These are phyloP conservation scores for Chlorella sp. DNA, from an alignment of 139 green algal species.

Conservation along the genomic window DNA sequence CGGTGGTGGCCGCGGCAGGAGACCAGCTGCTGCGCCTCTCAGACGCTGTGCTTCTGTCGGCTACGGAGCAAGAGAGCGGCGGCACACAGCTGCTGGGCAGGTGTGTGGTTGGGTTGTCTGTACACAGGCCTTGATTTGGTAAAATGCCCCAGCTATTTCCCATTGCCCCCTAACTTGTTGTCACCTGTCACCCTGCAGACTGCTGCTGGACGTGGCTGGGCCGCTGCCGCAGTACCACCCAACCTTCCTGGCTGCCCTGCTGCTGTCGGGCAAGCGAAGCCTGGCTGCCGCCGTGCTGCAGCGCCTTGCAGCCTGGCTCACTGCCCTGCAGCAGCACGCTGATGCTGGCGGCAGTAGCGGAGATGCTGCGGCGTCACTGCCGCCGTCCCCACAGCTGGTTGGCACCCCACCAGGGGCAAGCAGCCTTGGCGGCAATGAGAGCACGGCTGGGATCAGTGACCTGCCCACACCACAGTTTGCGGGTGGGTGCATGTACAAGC, in stretches of 20 bases:
- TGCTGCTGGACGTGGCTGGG: constrained; percentile 12
- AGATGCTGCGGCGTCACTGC: background rate
- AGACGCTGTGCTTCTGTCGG: background rate
- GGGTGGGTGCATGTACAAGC: background rate
- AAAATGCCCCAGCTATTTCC: too few relatives aligned
- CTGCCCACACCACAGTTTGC: background rate
- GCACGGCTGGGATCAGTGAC: background rate
- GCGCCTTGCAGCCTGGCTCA: constrained; percentile 13
- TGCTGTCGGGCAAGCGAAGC: constrained; percentile 5
- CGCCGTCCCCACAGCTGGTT: constrained; percentile 1
- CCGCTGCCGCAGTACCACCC: constrained; percentile 53
- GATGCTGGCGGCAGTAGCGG: background rate
- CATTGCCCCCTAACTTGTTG: too few relatives aligned
- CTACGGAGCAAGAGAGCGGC: background rate
- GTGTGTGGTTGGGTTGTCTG: too few relatives aligned
- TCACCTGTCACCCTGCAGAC: constrained; percentile 6
- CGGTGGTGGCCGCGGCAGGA: constrained; percentile 21
- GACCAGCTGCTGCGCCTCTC: constrained; percentile 31
- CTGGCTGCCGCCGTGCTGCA: constrained; percentile 7
- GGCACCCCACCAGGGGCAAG: background rate
- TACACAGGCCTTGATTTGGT: too few relatives aligned
- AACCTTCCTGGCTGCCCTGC: constrained; percentile 26
- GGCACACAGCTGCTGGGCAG: background rate
- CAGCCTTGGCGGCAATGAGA: background rate
- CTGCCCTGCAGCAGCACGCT: background rate